Conservation (phyloP, 805 yeast genomes). For the Teunomyces cretensis region DNA sequence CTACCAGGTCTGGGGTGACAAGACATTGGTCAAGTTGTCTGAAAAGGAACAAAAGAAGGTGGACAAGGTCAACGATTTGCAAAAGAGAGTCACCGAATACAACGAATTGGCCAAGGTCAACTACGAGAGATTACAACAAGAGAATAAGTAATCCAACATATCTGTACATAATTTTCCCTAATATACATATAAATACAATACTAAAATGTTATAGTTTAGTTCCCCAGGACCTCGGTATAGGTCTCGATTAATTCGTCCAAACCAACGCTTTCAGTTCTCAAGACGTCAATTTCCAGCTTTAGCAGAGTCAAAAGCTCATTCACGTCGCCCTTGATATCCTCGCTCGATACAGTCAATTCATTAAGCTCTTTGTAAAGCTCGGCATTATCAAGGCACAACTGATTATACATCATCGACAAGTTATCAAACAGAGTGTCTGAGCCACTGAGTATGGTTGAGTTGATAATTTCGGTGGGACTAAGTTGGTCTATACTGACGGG, state of each 20-base stretch:
- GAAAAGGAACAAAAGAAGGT: slow-evolving; percentile 27
- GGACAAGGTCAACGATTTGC: slow-evolving; percentile 27
- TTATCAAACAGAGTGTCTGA: slow-evolving; percentile 24
- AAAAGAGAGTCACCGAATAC: slow-evolving; percentile 40
- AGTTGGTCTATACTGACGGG: slow-evolving; percentile 25
- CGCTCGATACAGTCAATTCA: slow-evolving; percentile 19
- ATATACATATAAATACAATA: slow-evolving; percentile 5
- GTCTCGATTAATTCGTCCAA: slow-evolving; percentile 25
- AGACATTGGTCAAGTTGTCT: slow-evolving; percentile 52
- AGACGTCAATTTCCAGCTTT: slow-evolving; percentile 16
- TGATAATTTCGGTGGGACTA: slow-evolving; percentile 31
- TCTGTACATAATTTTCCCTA: slow-evolving; percentile 3
- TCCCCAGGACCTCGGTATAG: slow-evolving; percentile 4
- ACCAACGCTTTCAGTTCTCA: slow-evolving; percentile 8
- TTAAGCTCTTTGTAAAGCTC: slow-evolving; percentile 25
- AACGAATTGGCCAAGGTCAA: slow-evolving; percentile 40
- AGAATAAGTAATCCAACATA: slow-evolving; percentile 2
- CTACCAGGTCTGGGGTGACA: slow-evolving; percentile 75
- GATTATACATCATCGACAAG: slow-evolving; percentile 35
- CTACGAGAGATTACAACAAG: slow-evolving; percentile 15
- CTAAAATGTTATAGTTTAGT: neutral
- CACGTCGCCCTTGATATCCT: slow-evolving; percentile 19
- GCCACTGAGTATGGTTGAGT: slow-evolving; percentile 24
- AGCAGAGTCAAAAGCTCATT: slow-evolving; percentile 20
- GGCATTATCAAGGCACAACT: slow-evolving; percentile 34